phyloP scores from a whole-genome alignment of 495 filamentous ascomycete species.

The Neurospora intermedia region DNA sequence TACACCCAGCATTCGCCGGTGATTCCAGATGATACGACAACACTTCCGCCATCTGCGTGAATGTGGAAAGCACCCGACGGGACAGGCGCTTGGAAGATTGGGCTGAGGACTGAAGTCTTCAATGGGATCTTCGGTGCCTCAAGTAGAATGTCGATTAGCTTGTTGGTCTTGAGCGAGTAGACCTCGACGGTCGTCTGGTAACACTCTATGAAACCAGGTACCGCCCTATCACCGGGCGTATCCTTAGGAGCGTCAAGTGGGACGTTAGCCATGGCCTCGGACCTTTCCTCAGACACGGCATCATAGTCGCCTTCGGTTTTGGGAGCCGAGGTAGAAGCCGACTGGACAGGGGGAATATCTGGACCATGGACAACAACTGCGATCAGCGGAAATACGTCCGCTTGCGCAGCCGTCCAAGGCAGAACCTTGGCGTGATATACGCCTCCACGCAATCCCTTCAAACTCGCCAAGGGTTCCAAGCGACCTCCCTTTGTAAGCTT shows the following conservation, averaged over 20 bases:
- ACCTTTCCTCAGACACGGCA: slow-evolving; percentile 27
- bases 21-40: slow-evolving; percentile 64
- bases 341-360: slow-evolving; percentile 26
- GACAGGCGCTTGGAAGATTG: slow-evolving; percentile 46
- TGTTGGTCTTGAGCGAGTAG: slow-evolving; percentile 62
- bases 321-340: background rate
- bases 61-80: slow-evolving; percentile 63
- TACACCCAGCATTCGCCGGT: slow-evolving; percentile 85
- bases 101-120: slow-evolving; percentile 40
- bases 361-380: slow-evolving; percentile 70
- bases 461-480: slow-evolving; percentile 50
- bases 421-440: slow-evolving; percentile 74
- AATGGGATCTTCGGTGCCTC: slow-evolving; percentile 38
- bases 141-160: slow-evolving; percentile 58
- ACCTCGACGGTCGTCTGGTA: slow-evolving; percentile 84
- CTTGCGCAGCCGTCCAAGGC: slow-evolving; percentile 32
- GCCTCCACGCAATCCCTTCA: slow-evolving; percentile 68
- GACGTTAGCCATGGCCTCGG: slow-evolving; percentile 23
- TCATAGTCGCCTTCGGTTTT: slow-evolving; percentile 28
- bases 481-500: slow-evolving; percentile 52
- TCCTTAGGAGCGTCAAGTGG: slow-evolving; percentile 18
- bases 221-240: slow-evolving; percentile 3
- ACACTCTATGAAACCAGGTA: slow-evolving; percentile 32
- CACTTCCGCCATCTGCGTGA: slow-evolving; percentile 51
- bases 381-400: slow-evolving; percentile 49